A percentile compares a stretch with the other conserved stretches of the same genome.
Evolutionary conservation across 495 filamentous ascomycete genomes (phyloP).

Genomic region (Hypomontagnella monticulosa): DNA sequence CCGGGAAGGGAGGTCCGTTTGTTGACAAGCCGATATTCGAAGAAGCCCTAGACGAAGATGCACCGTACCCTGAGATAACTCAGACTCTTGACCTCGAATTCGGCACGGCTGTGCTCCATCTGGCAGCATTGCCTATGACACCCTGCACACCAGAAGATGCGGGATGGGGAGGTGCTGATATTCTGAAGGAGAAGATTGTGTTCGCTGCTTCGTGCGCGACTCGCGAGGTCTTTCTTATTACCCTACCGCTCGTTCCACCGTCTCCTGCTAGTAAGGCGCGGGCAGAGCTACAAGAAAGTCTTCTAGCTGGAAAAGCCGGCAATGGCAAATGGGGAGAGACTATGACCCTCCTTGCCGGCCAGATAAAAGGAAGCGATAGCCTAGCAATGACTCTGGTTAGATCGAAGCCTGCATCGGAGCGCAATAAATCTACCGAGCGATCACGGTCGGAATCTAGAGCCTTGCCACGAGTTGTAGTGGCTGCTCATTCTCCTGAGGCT

Average conservation of each 20-base stretch:
- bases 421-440: slow-evolving; percentile 52
- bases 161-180: slow-evolving; percentile 65
- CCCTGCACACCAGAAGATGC: slow-evolving; percentile 55
- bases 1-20: slow-evolving; percentile 39
- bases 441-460: slow-evolving; percentile 39
- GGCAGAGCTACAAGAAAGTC: slow-evolving; percentile 55
- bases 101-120: slow-evolving; percentile 66
- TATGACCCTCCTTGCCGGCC: slow-evolving; percentile 64
- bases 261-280: slow-evolving; percentile 66
- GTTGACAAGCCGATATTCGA: slow-evolving; percentile 60
- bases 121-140: slow-evolving; percentile 67
- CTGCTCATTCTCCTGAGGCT: slow-evolving; percentile 70
- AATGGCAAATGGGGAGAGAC: slow-evolving; percentile 70
- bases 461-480: slow-evolving; percentile 54
- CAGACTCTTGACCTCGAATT: slow-evolving; percentile 75
- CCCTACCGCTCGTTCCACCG: slow-evolving; percentile 77
- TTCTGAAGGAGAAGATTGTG: slow-evolving; percentile 72
- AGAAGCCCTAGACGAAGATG: slow-evolving; percentile 47
- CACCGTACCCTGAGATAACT: slow-evolving; percentile 64
- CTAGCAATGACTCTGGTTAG: slow-evolving; percentile 73
- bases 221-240: slow-evolving; percentile 71
- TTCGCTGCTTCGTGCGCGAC: slow-evolving; percentile 78
- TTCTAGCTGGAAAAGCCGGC: slow-evolving; percentile 57
- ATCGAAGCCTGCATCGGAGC: slow-evolving; percentile 38
- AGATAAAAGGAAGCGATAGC: slow-evolving; percentile 69